Conservation (phyloP, 371 early-diverging fungal genomes). For the Smittium culicis region DNA sequence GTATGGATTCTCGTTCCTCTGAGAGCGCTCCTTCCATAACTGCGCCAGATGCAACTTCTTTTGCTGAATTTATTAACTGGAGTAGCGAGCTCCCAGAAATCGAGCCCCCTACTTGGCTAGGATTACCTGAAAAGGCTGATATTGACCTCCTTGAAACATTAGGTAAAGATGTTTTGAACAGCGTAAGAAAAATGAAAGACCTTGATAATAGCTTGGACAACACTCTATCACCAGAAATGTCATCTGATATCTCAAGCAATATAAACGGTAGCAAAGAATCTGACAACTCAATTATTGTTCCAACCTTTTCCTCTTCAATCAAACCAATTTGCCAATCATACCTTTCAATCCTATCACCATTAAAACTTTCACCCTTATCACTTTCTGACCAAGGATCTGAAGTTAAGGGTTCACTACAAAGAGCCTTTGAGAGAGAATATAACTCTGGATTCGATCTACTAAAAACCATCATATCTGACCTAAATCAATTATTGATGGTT, state of each 20-base stretch:
- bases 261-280: background rate
- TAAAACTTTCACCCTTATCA: slow-evolving; percentile 22
- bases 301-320: background rate
- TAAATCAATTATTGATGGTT: slow-evolving; percentile 44
- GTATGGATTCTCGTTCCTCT: slow-evolving; percentile 23
- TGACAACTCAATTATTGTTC: background rate
- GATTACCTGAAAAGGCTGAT: slow-evolving; percentile 89
- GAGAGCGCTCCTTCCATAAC: slow-evolving; percentile 24
- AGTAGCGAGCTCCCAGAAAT: slow-evolving; percentile 71
- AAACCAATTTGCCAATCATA: slow-evolving; percentile 39
- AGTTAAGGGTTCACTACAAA: slow-evolving; percentile 54
- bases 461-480: slow-evolving; percentile 45
- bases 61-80: slow-evolving; percentile 82
- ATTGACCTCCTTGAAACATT: slow-evolving; percentile 65
- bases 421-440: slow-evolving; percentile 75
- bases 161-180: slow-evolving; percentile 57
- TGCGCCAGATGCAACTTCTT: slow-evolving; percentile 79
- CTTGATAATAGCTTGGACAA: slow-evolving; percentile 71
- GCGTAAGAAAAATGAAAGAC: slow-evolving; percentile 71
- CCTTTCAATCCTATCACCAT: slow-evolving; percentile 42
- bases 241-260: slow-evolving; percentile 7
- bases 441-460: slow-evolving; percentile 48
- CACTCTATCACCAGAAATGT: slow-evolving; percentile 29
- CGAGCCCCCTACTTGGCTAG: slow-evolving; percentile 94
- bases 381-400: slow-evolving; percentile 16